phyloP scores from a whole-genome alignment of 2,329 filamentous ascomycete species.

The Phyllosticta paracitricarpa region DNA sequence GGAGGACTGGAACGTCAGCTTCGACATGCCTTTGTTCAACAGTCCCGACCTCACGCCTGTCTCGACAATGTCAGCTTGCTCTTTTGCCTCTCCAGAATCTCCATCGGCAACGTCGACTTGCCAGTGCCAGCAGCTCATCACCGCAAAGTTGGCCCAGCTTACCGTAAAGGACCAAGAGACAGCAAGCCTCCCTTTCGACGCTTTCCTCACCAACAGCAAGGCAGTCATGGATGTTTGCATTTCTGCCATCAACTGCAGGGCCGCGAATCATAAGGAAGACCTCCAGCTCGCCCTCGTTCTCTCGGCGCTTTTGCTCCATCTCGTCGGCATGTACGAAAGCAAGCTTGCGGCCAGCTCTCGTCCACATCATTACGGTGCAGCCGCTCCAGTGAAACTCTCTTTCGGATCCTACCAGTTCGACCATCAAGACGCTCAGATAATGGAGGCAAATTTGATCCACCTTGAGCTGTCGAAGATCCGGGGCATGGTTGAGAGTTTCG shows the following conservation, averaged over 20 bases:
- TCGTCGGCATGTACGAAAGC: background rate
- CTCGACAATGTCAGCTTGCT: background rate
- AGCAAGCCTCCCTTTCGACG: background rate
- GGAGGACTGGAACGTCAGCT: slow-evolving; percentile 2
- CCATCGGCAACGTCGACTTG: background rate
- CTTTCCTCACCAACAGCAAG: background rate
- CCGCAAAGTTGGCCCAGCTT: background rate
- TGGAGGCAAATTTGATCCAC: slow-evolving; percentile 1
- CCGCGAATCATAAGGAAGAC: background rate
- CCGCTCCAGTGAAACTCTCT: background rate
- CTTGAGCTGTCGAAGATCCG: slow-evolving; percentile 6
- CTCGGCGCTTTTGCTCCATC: background rate
- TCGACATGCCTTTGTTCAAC: slow-evolving; percentile 1
- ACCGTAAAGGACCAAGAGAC: background rate
- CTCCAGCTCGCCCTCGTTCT: background rate
- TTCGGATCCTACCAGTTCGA: slow-evolving; percentile 6
- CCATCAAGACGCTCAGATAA: background rate
- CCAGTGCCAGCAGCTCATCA: background rate
- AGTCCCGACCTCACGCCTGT: background rate
- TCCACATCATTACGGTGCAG: background rate
- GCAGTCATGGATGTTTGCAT: background rate
- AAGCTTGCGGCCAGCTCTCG: background rate
- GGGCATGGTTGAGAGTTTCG: background rate
- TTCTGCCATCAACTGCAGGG: background rate
- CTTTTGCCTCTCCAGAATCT: background rate